Evolutionary conservation across 129 eudicot species (phyloP), one percentile per base, ranked within the genome.

Genomic region (Lonicera japonica): DNA sequence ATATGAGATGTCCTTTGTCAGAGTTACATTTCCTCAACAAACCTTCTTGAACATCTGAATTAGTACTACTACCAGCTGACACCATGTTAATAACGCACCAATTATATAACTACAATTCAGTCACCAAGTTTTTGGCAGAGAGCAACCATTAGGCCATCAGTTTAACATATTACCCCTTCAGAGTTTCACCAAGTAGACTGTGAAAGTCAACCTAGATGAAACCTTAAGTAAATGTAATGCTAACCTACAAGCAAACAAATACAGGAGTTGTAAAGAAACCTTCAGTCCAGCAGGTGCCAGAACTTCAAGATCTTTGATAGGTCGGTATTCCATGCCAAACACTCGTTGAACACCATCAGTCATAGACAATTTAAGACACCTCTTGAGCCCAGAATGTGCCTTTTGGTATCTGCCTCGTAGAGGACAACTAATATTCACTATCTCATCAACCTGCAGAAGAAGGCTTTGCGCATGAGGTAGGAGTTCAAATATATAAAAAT

Each of bases 301-400:
- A 64, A 75, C 88, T 13, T 84, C 83, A 71, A 91, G 89, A 73
- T 78, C 86, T 63, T 84, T 87, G 25, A 92, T 87, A 43, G 96
- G 95, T 59, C 84, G 82, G 58, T 92, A 92, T 73, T 92, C 98
- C 96, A 92, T 87, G 64, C 96, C 98, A 64, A 84, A 87, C 54
- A 92, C 83, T 47, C 81, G 91, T 74, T 92, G 98, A 66, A 85
- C 83, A 53, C 98, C 98, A 72, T 92, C 98, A 17, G 91, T 92
- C 95, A 92, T 87, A 4, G 95, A 87, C 70, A 92, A 54, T 65
- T 92, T 92, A 72, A 92, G 86, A 62, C 98, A 87, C 69, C 98
- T 92, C 70, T 87, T 87, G 68, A 63, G 75, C 67, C 96, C 96
- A 18, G 91, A 24, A 75, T 79, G 53, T 66, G 91, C 84, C 64